Base-by-base conservation (phyloP, 768 basidiomycete species). In the Podaxis pistillaris region DNA sequence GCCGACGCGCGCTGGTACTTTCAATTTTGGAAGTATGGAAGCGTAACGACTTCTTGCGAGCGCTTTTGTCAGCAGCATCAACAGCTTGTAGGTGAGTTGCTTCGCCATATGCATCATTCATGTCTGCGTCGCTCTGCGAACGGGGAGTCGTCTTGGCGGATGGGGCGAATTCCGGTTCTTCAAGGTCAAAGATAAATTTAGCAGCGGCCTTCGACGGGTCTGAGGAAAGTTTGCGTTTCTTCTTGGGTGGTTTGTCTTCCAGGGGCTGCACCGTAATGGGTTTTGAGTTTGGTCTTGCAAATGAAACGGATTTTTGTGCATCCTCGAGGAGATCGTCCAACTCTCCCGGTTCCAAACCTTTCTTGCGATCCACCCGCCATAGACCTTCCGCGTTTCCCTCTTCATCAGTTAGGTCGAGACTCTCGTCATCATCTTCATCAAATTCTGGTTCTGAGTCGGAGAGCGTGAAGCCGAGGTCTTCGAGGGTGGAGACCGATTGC, bases 11-110 rank as follows among this genome's bases (percentile, higher is more conserved):
- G 58, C 86, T 84, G 5, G 93, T 85, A 62, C 88, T 87, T 71
- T 93, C 93, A 68, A 99, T 96, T 71, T 90, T 91, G 58, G 92
- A 85, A 4, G 94, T 94, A 75, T 98, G 93, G 86, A 98, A 99
- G 38, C 91, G 88, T 36, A 98, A 83, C 6, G 91, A 85, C 66
- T 90, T 90, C 67, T 86, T 89, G 60, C 90, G 86, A 3, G 90
- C 87, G 19, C 79, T 83, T 73, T 97, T 97, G 78, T 98, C 96
- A 4, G 81, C 83, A 22, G 88, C 83, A 67, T 98, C 96, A 9
- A 85, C 85, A 37, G 82, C 76, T 62, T 84, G 81, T 17, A 98
- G 81, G 15, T 82, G 72, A 1, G 83, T 84, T 3, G 86, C 80
- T 70, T 98, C 97, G 57, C 95, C 93, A 66, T 84, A 93, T 2